These are phyloP conservation scores for Rubia occidens DNA, from an alignment of 305 asterid genomes.

Conservation along the genomic window DNA sequence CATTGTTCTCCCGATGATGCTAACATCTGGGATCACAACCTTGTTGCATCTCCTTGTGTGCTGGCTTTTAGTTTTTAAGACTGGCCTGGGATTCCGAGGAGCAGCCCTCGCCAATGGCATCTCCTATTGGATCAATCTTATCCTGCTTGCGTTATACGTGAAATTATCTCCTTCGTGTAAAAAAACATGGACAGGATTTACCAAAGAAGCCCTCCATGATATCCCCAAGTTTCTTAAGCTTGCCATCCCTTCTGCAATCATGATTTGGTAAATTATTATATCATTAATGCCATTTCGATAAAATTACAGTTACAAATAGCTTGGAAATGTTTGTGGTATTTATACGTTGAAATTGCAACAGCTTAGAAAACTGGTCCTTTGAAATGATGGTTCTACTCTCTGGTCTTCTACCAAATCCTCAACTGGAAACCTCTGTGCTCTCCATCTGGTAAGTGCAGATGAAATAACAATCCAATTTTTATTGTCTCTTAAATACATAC, in stretches of 20 bases:
- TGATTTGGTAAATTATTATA: slow-evolving; percentile 50
- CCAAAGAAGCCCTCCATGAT: slow-evolving; percentile 47
- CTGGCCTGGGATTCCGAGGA: slow-evolving; percentile 59
- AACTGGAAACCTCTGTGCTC: slow-evolving; percentile 74
- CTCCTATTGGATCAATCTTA: slow-evolving; percentile 57
- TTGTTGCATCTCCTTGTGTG: slow-evolving; percentile 41
- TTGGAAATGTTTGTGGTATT: not conserved
- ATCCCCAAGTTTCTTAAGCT: slow-evolving; percentile 43
- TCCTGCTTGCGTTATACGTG: slow-evolving; percentile 42
- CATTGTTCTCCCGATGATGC: slow-evolving; percentile 67
- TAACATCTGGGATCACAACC: slow-evolving; percentile 52
- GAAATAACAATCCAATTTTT: not conserved
- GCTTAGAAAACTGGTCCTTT: slow-evolving; percentile 81
- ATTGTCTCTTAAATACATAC: not conserved
- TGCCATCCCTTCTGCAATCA: slow-evolving; percentile 76
- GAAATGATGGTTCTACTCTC: slow-evolving; percentile 82
- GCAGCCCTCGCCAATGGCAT: slow-evolving; percentile 58
- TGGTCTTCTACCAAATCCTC: slow-evolving; percentile 82
- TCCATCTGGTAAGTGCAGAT: slow-evolving; percentile 44
- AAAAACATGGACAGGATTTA: slow-evolving; percentile 65
- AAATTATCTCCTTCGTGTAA: slow-evolving; percentile 50
- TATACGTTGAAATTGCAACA: slow-evolving; percentile 21
- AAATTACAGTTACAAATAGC: not conserved
- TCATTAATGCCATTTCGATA: not conserved
- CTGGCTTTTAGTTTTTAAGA: slow-evolving; percentile 58